Conservation (phyloP, 306 rosid species). For the Rosa chinensis region DNA sequence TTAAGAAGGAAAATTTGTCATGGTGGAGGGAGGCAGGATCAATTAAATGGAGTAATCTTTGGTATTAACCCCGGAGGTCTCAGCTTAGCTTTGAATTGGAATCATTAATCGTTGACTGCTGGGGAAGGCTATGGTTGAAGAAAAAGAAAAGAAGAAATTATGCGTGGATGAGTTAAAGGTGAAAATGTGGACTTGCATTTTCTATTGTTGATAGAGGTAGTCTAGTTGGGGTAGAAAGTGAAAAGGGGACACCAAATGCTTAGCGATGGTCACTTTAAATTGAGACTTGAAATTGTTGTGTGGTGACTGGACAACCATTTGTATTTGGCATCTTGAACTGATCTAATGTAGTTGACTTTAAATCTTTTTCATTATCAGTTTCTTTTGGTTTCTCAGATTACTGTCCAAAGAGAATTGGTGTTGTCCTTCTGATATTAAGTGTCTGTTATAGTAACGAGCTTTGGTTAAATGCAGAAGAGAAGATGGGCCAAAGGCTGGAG, state of each 20-base stretch:
- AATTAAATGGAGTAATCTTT: background rate
- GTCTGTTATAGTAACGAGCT: slow-evolving; percentile 17
- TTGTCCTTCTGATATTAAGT: slow-evolving; percentile 17
- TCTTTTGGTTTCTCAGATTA: background rate
- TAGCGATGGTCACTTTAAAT: slow-evolving; percentile 1
- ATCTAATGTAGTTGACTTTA: background rate
- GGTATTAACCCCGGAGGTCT: background rate
- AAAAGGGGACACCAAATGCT: background rate
- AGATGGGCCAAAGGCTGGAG: slow-evolving; percentile 80
- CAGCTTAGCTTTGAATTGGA: background rate
- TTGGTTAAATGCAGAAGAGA: slow-evolving; percentile 65
- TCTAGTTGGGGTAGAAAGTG: background rate
- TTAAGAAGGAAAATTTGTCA: slow-evolving; percentile 5
- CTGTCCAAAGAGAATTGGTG: slow-evolving; percentile 8
- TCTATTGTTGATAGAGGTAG: background rate
- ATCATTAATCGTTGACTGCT: background rate
- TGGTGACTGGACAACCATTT: background rate
- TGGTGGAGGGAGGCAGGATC: slow-evolving; percentile 8
- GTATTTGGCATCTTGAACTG: background rate
- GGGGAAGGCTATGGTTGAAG: background rate
- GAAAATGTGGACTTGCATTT: background rate
- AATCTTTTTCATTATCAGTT: slow-evolving; percentile 1
- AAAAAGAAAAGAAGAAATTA: background rate
- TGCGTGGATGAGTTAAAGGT: background rate
- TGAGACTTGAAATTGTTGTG: background rate